Conservation (phyloP, 2,329 filamentous ascomycete genomes). For the Monosporascus sp. region DNA sequence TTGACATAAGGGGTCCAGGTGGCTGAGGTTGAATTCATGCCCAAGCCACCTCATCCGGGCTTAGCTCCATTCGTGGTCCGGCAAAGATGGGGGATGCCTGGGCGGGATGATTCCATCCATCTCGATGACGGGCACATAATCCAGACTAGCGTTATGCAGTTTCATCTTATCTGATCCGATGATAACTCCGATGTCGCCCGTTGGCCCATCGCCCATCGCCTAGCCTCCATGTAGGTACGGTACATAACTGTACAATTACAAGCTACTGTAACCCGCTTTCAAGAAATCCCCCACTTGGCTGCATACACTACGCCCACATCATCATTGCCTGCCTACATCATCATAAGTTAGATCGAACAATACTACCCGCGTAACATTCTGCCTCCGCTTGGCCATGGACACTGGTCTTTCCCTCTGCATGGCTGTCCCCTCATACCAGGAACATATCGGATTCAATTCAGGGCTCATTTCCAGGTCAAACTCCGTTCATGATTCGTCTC, state of each 20-base stretch:
- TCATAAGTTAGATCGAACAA: background rate
- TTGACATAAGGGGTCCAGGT: background rate
- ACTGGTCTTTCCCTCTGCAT: background rate
- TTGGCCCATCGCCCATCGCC: constrained; percentile 6
- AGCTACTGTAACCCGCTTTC: no score
- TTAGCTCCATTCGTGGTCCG: background rate
- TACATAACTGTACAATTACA: no score
- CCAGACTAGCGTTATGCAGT: constrained; percentile 16
- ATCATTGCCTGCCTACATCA: background rate
- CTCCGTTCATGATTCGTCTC: no score
- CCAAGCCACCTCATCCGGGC: background rate
- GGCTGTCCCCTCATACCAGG: background rate
- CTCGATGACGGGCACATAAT: background rate
- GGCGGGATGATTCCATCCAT: background rate
- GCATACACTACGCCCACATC: background rate
- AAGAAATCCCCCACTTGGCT: background rate
- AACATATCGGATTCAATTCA: background rate
- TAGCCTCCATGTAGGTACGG: background rate
- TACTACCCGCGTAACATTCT: background rate
- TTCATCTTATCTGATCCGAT: constrained; percentile 51
- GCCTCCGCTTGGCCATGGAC: background rate
- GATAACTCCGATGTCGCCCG: constrained; percentile 45
- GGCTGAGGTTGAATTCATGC: background rate
- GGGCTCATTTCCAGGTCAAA: background rate
- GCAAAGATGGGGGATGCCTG: background rate